Base-by-base conservation (phyloP, 257 asterid genomes). In the Solanum virginianum region DNA sequence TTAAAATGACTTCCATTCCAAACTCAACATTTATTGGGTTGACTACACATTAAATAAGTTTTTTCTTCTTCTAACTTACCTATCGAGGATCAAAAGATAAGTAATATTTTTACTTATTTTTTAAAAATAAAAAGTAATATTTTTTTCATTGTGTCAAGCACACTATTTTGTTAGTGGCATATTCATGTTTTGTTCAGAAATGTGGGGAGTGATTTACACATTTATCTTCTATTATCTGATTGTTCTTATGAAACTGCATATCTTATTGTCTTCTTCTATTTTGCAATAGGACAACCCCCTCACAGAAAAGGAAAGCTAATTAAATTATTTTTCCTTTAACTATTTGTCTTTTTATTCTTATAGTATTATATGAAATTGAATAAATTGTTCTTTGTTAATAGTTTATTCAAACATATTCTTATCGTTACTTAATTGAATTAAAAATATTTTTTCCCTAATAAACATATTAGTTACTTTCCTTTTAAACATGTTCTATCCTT, bases 171-270 rank as follows among this genome's bases (percentile, higher is more conserved):
- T n/a, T 59, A 20, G n/a, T 5, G 3, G 14, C 66, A 4, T 59
- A 59, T n/a, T n/a, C 29, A 59, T 59, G 29, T 59, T 59, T 59
- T 59, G 14, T n/a, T 59, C 5, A 1, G 66, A 59, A 14, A 59
- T 6, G 5, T 20, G 13, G 14, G 3, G 10, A 59, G 29, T 59
- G 66, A 59, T 59, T 9, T 29, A 22, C n/a, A 59, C 15, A 9
- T 59, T 3, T 59, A n/a, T 59, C 14, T 2, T 20, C 3, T 1
- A 59, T 0, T 20, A n/a, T 2, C 0, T 53, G 7, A 14, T 53
- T 53, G 8, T 53, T 53, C 0, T 55, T 16, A 55, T 53, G 57
- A 53, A 53, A 53, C 8, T 53, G 3, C 8, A 53, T 14, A 18
- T 5, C 8, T 1, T 53, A 53, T 55, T 53, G 18, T 53, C 8